Percentiles rank a stretch among this genome's conserved stretches.
Evolutionary conservation across 495 filamentous ascomycete genomes (phyloP).

Genomic region (Trichocladium uniseriatum): DNA sequence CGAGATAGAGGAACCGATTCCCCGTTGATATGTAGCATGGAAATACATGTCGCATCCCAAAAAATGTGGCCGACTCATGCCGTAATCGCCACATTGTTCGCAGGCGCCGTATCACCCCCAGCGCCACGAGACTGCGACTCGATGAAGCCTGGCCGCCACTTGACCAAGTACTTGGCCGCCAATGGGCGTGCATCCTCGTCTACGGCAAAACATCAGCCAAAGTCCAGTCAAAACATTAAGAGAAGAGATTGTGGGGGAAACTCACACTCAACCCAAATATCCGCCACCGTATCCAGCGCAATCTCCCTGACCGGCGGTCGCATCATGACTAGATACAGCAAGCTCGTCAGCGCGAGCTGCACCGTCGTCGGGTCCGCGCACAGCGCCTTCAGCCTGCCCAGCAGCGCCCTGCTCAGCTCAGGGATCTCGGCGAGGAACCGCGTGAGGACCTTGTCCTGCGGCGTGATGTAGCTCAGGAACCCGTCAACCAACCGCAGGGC

Average conservation of each 20-base stretch:
- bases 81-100: slow-evolving; percentile 1
- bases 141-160: slow-evolving; percentile 44
- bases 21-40: too few relatives aligned
- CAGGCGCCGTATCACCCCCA: slow-evolving; percentile 4
- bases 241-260: neutral
- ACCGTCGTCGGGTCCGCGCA: slow-evolving; percentile 76
- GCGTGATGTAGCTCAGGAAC: slow-evolving; percentile 78
- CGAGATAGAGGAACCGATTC: too few relatives aligned
- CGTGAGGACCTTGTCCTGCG: slow-evolving; percentile 78
- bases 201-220: slow-evolving; percentile 9
- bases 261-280: slow-evolving; percentile 77
- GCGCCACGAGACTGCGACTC: slow-evolving; percentile 25
- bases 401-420: slow-evolving; percentile 57
- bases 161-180: slow-evolving; percentile 44
- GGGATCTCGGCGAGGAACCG: slow-evolving; percentile 89
- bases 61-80: neutral
- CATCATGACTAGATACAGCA: slow-evolving; percentile 72
- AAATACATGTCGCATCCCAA: too few relatives aligned
- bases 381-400: slow-evolving; percentile 66
- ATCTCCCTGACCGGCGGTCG: slow-evolving; percentile 73
- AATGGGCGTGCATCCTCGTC: slow-evolving; percentile 45
- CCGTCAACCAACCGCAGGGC: slow-evolving; percentile 71
- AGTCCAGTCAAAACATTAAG: slow-evolving; percentile 3
- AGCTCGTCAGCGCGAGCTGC: slow-evolving; percentile 39
- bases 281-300: slow-evolving; percentile 71